Evolutionary conservation across 2,329 filamentous ascomycete species (phyloP).

Genomic region (Hymenoscyphus scutula): DNA sequence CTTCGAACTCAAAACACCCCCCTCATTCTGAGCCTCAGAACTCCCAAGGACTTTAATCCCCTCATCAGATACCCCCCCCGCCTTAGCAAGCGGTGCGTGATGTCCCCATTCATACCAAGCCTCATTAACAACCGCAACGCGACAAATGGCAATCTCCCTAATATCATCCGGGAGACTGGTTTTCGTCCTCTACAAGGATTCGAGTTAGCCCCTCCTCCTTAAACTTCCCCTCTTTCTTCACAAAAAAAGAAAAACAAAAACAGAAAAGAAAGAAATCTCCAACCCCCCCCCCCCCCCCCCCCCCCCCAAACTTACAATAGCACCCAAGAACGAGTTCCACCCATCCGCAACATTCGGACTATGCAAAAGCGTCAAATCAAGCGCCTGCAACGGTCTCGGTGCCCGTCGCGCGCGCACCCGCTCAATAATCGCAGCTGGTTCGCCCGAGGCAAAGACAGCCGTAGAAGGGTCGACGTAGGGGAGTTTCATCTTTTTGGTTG

Average conservation of each 20-base stretch:
- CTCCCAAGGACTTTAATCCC: conserved; percentile 28
- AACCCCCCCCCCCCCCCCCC: too few species aligned
- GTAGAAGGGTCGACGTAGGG: conserved; percentile 57
- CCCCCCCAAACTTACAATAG: too few species aligned
- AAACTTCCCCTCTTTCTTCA: too few species aligned
- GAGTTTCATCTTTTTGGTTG: conserved; percentile 54
- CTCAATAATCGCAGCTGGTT: conserved; percentile 56
- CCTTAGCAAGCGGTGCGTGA: conserved; percentile 60
- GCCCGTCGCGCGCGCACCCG: conserved; percentile 64
- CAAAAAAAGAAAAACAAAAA: too few species aligned
- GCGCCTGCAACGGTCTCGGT: conserved; percentile 67
- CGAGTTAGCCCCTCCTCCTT: too few species aligned
- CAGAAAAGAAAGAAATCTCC: too few species aligned
- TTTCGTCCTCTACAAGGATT: conserved; percentile 46
- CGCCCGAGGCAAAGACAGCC: conserved; percentile 44
- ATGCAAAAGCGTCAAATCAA: conserved; percentile 77
- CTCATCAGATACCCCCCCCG: conserved; percentile 32
- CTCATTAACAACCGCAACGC: conserved; percentile 75
- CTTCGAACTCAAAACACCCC: conserved; percentile 48
- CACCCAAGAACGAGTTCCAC: conserved; percentile 69
- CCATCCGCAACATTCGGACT: conserved; percentile 72
- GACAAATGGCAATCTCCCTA: conserved; percentile 76
- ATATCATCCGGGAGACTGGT: conserved; percentile 52
- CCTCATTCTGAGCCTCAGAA: conserved; percentile 35
- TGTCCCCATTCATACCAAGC: conserved; percentile 86